phyloP scores from a whole-genome alignment of 768 basidiomycete genomes.

The Amylocystis lapponica region DNA sequence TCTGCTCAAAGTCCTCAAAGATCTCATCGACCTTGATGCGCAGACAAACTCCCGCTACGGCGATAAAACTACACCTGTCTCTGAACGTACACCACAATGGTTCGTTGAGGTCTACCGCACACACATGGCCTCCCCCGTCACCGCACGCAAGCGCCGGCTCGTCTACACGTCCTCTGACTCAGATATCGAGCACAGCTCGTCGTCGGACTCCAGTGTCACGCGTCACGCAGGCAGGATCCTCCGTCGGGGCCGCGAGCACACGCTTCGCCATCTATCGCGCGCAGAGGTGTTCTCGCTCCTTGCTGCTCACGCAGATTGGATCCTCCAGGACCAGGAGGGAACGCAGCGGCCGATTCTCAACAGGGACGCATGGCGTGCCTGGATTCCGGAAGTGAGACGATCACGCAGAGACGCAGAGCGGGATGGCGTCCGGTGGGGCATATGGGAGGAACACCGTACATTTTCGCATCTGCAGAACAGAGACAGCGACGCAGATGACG shows the following conservation, averaged over 20 bases:
- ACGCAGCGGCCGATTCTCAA: slow-evolving; percentile 31
- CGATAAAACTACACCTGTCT: slow-evolving; percentile 19
- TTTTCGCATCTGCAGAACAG: no score
- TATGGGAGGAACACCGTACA: no score
- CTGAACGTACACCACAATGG: slow-evolving; percentile 44
- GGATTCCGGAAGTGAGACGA: slow-evolving; percentile 16
- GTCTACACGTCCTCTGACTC: slow-evolving; percentile 17
- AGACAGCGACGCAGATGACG: slow-evolving; percentile 1
- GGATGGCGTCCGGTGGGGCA: slow-evolving; percentile 7
- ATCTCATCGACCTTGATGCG: slow-evolving; percentile 34
- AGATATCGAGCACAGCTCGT: no score
- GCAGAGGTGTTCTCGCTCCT: slow-evolving; percentile 48
- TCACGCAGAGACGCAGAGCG: slow-evolving; percentile 3
- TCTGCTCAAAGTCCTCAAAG: slow-evolving; percentile 39
- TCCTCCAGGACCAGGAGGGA: slow-evolving; percentile 41
- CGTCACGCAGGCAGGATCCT: slow-evolving; percentile 22
- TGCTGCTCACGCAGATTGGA: slow-evolving; percentile 54
- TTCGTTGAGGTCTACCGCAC: slow-evolving; percentile 39
- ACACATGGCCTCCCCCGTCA: slow-evolving; percentile 21
- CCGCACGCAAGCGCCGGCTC: slow-evolving; percentile 29
- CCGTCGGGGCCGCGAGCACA: slow-evolving; percentile 28
- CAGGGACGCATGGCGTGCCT: slow-evolving; percentile 41
- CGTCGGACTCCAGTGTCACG: slow-evolving; percentile 21
- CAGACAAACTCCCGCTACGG: slow-evolving; percentile 6
- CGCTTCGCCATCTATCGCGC: slow-evolving; percentile 41